Base-by-base conservation (phyloP, 2,329 filamentous ascomycete genomes). In the Elsinoe ampelina region DNA sequence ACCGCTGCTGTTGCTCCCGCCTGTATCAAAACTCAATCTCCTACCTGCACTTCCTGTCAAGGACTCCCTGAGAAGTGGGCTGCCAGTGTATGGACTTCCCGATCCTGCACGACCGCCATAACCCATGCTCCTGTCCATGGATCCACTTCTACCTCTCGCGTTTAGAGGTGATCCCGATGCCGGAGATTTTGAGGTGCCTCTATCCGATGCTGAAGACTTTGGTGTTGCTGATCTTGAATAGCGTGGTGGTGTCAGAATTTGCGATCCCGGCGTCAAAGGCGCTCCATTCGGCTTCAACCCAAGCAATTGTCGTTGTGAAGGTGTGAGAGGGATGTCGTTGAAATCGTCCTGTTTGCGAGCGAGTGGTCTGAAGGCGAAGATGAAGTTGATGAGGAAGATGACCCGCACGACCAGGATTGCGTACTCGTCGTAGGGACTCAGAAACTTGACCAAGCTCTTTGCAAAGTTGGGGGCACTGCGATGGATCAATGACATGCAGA, bases 311-410 rank as follows among this genome's bases (percentile, higher is more conserved):
- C 92, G 86, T 75, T 97, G 93, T 11, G 84, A 83, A n/a, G 88
- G 85, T 0, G 92, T 96, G 62, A 98, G 80, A 60, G 92, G 84
- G 52, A 98, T 95, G 70, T 98, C 93, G 70, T 84, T 77, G 61
- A 96, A 80, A 61, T 90, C 80, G 70, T 97, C 93, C 63, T 78
- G 78, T 42, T 80, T 77, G 61, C 84, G 81, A 65, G 89, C 72
- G 11, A 95, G 79, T 2, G 92, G 93, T 45, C 83, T 75, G 58
- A 88, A 74, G 36, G 89, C 87, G 56, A 84, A 65, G 60, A 75
- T 68, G 55, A 95, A 86, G 71, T 95, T 95, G 59, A 64, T 41
- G 54, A 70, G 57, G 61, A 77, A 68, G 65, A 85, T 70, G 50
- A 86, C 62, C 61, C 86, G 79, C 57, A 80, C 59, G 12, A 72